Percentiles rank a stretch among this genome's conserved stretches.
These are phyloP conservation scores for Boletus bicolor DNA, from an alignment of 768 basidiomycete species.

Conservation along the genomic window DNA sequence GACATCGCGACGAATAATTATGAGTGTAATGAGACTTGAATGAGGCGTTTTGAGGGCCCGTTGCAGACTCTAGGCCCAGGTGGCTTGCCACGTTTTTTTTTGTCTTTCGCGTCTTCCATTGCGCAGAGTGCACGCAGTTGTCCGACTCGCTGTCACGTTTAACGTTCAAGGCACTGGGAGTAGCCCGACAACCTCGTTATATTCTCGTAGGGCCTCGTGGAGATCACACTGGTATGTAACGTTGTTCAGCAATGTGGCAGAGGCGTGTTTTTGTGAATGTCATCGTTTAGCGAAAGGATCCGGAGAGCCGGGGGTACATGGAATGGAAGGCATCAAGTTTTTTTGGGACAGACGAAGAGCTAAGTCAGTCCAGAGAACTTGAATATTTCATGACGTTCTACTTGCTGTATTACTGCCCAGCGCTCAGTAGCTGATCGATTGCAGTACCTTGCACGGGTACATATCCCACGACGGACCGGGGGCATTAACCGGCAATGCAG, in stretches of 20 bases:
- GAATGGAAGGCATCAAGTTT: slow-evolving; percentile 2
- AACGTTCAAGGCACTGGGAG: neutral
- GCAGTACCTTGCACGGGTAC: slow-evolving; percentile 8
- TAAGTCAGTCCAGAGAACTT: neutral
- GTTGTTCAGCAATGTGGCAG: slow-evolving; percentile 8
- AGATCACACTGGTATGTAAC: neutral
- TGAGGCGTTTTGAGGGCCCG: neutral
- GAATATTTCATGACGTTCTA: slow-evolving; percentile 3
- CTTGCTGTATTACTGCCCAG: slow-evolving; percentile 3
- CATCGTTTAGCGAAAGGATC: slow-evolving; percentile 16
- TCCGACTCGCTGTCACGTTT: slow-evolving; percentile 7
- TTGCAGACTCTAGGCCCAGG: neutral
- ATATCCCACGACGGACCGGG: neutral
- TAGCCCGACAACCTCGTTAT: slow-evolving; percentile 14
- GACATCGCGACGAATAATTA: slow-evolving; percentile 4
- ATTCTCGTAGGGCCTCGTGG: slow-evolving; percentile 20
- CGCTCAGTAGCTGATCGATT: neutral
- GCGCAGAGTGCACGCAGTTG: slow-evolving; percentile 1
- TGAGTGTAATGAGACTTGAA: neutral
- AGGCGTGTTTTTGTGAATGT: slow-evolving; percentile 17
- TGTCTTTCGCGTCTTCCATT: neutral
- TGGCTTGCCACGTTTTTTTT: slow-evolving; percentile 12
- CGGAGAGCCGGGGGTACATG: slow-evolving; percentile 6
- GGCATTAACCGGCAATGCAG: slow-evolving; percentile 17
- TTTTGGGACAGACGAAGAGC: neutral